Evolutionary conservation across 106 monocot species (phyloP).

Genomic region (Cymbidium sinense): DNA sequence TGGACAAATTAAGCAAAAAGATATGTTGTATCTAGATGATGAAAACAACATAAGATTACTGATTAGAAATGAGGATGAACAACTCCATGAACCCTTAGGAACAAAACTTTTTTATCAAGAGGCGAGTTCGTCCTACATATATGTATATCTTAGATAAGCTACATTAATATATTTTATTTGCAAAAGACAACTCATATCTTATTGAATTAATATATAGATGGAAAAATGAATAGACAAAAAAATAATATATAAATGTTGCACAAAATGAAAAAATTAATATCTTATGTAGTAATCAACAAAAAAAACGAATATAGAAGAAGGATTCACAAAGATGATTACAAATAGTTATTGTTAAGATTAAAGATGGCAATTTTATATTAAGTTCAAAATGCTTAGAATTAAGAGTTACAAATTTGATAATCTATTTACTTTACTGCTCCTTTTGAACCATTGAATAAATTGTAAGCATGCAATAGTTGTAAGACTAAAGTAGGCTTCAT

Average conservation of each 20-base stretch:
- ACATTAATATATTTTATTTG: background rate
- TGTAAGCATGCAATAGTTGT: background rate
- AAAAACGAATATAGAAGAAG: background rate
- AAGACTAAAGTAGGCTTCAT: background rate
- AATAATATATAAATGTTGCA: no score
- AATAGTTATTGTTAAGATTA: background rate
- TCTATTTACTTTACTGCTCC: background rate
- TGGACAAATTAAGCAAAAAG: no score
- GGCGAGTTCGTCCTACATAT: no score
- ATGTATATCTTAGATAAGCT: background rate
- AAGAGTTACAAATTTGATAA: background rate
- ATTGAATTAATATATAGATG: no score
- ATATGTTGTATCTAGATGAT: no score
- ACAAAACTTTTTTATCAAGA: no score
- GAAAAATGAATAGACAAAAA: background rate
- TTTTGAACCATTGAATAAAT: background rate
- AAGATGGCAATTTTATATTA: background rate
- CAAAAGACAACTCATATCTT: background rate
- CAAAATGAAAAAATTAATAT: no score
- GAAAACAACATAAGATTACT: no score
- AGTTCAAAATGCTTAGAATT: background rate
- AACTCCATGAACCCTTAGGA: no score
- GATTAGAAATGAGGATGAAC: no score
- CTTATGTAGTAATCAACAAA: background rate
- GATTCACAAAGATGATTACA: background rate